These are phyloP conservation scores for Hypoxylon sp. DNA, from an alignment of 2,329 filamentous ascomycete species.

Conservation along the genomic window DNA sequence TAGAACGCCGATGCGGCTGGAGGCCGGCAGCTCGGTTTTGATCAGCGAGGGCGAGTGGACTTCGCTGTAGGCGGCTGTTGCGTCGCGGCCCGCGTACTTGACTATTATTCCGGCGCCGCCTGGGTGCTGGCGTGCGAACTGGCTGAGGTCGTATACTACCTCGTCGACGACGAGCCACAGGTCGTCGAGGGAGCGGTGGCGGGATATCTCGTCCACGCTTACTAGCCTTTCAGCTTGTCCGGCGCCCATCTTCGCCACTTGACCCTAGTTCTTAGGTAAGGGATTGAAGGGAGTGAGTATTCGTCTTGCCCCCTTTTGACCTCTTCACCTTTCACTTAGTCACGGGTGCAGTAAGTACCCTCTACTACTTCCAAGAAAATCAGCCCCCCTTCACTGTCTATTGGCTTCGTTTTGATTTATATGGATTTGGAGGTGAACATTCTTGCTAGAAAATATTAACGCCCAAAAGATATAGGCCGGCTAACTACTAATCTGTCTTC, in stretches of 20 bases:
- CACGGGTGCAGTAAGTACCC: not conserved
- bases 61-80: constrained; percentile 66
- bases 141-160: constrained; percentile 76
- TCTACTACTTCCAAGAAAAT: not conserved
- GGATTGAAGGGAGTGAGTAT: not conserved
- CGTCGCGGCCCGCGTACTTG: constrained; percentile 67
- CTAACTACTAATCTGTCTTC: not conserved
- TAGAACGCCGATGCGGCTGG: constrained; percentile 65
- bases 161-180: constrained; percentile 77
- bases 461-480: not conserved
- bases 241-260: constrained; percentile 37
- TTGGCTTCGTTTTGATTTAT: not conserved
- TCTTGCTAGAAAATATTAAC: not conserved
- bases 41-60: constrained; percentile 64
- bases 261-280: not conserved
- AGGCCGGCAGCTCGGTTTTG: constrained; percentile 58
- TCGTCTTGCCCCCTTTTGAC: not conserved
- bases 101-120: constrained; percentile 61
- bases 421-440: not conserved
- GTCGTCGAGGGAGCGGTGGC: constrained; percentile 63
- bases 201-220: constrained; percentile 61
- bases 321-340: not conserved
- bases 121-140: constrained; percentile 66
- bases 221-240: constrained; percentile 48
- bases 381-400: not conserved